Conservation (phyloP, 306 rosid species). For the Trifolium fragiferum region DNA sequence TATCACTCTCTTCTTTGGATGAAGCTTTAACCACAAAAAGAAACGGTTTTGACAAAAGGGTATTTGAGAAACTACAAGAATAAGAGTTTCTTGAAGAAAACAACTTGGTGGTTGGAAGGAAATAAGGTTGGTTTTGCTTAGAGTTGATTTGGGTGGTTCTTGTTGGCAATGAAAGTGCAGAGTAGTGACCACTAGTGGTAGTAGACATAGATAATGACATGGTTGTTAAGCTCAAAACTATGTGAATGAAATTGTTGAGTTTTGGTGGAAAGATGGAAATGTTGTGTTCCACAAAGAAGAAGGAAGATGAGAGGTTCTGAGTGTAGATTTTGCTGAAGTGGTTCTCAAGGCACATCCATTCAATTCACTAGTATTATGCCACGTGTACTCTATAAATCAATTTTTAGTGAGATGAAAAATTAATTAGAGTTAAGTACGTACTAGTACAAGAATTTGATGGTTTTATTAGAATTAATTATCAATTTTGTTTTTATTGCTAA, state of each 20-base stretch:
- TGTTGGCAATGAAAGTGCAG: conserved; percentile 61
- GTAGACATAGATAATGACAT: conserved; percentile 76
- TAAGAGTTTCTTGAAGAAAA: conserved; percentile 50
- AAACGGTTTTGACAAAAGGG: conserved; percentile 47
- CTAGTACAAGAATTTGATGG: too few species aligned
- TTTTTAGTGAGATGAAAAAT: not conserved
- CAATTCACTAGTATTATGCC: conserved; percentile 46
- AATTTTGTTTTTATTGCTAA: too few species aligned
- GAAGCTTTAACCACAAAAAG: conserved; percentile 63
- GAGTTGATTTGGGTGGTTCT: conserved; percentile 45
- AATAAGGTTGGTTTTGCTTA: conserved; percentile 43
- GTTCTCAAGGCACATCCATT: conserved; percentile 41
- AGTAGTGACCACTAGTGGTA: conserved; percentile 56
- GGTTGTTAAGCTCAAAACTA: conserved; percentile 34
- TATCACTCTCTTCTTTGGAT: conserved; percentile 47
- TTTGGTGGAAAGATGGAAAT: not conserved
- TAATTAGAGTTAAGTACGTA: too few species aligned
- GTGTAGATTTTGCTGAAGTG: conserved; percentile 44
- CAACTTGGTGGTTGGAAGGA: conserved; percentile 44
- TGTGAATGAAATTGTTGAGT: not conserved
- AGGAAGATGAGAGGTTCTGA: conserved; percentile 45
- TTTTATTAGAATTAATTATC: too few species aligned
- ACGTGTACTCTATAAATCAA: conserved; percentile 40
- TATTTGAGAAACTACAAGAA: conserved; percentile 43
- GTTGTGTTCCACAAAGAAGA: conserved; percentile 30